Conservation (phyloP, 106 monocot genomes). For the Amphibolis antarctica region DNA sequence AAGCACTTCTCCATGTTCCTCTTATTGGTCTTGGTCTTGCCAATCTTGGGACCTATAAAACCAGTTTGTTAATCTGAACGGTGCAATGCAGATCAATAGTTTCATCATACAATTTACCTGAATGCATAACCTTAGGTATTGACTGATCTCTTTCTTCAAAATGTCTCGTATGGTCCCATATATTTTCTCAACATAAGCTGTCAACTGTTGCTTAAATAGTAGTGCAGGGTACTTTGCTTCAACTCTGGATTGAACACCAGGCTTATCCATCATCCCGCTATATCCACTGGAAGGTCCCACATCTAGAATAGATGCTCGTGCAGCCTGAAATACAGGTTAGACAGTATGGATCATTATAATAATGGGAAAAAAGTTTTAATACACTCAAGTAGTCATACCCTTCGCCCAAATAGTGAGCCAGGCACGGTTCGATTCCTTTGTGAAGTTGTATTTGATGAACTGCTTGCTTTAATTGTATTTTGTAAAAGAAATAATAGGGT, state of each 20-base stretch:
- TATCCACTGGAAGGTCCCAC: slow-evolving; percentile 77
- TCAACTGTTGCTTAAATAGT: slow-evolving; percentile 88
- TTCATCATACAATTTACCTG: slow-evolving; percentile 34
- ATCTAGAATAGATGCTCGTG: slow-evolving; percentile 33
- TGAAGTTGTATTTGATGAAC: slow-evolving; percentile 25
- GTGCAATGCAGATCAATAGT: background rate
- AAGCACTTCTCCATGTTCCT: slow-evolving; percentile 55
- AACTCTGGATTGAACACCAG: slow-evolving; percentile 35
- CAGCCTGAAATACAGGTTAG: slow-evolving; percentile 19
- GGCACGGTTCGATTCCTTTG: slow-evolving; percentile 33
- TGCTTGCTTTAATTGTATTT: slow-evolving; percentile 75
- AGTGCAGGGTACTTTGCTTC: slow-evolving; percentile 94
- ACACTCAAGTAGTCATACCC: slow-evolving; percentile 22
- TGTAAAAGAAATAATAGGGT: slow-evolving; percentile 77
- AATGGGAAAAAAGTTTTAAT: slow-evolving; percentile 2
- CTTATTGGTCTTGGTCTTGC: slow-evolving; percentile 45
- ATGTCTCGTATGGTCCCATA: slow-evolving; percentile 84
- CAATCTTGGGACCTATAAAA: slow-evolving; percentile 62
- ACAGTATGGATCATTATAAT: background rate
- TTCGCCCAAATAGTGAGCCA: slow-evolving; percentile 54
- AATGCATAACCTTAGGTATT: slow-evolving; percentile 76
- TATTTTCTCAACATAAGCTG: slow-evolving; percentile 93
- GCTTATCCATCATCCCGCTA: slow-evolving; percentile 61
- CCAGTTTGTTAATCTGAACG: background rate
- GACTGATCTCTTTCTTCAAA: slow-evolving; percentile 90